Evolutionary conservation across 2,329 filamentous ascomycete species (phyloP).

Genomic region (Alternaria sp.): DNA sequence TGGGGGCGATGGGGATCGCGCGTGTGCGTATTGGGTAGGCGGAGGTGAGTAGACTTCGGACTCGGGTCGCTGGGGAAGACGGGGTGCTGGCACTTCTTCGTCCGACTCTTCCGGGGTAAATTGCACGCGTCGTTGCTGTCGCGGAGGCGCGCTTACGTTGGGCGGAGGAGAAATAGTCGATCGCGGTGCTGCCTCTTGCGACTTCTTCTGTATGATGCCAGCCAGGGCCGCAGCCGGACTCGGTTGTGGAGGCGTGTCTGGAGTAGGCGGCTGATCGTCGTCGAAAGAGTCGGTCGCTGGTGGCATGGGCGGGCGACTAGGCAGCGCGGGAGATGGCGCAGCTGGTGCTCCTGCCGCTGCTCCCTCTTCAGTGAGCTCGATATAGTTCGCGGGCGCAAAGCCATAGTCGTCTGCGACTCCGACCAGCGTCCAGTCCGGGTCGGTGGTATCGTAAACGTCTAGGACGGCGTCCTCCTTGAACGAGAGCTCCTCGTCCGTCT

Average conservation of each 20-base stretch:
- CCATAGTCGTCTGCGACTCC: slow-evolving; percentile 85
- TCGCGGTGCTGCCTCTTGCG: slow-evolving; percentile 45
- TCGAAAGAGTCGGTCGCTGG: slow-evolving; percentile 54
- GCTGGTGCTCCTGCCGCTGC: slow-evolving; percentile 39
- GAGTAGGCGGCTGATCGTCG: slow-evolving; percentile 51
- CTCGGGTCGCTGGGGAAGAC: slow-evolving; percentile 66
- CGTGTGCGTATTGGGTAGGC: slow-evolving; percentile 48
- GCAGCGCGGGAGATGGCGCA: slow-evolving; percentile 55
- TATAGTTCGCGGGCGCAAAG: slow-evolving; percentile 96
- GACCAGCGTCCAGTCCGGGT: slow-evolving; percentile 96
- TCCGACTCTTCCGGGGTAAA: slow-evolving; percentile 73
- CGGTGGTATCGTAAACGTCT: slow-evolving; percentile 85
- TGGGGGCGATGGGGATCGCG: slow-evolving; percentile 49
- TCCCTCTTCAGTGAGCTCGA: slow-evolving; percentile 68
- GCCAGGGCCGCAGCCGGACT: slow-evolving; percentile 67
- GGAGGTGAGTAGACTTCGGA: slow-evolving; percentile 63
- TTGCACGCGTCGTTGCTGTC: slow-evolving; percentile 58
- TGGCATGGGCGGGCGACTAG: slow-evolving; percentile 46
- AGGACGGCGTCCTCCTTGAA: slow-evolving; percentile 88
- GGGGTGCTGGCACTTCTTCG: slow-evolving; percentile 65
- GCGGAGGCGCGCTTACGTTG: slow-evolving; percentile 55
- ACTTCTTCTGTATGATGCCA: slow-evolving; percentile 57
- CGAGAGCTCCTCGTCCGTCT: slow-evolving; percentile 97
- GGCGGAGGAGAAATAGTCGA: slow-evolving; percentile 57
- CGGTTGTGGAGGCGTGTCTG: slow-evolving; percentile 54